phyloP scores from a whole-genome alignment of 768 basidiomycete species.

The Lentinula sp. region DNA sequence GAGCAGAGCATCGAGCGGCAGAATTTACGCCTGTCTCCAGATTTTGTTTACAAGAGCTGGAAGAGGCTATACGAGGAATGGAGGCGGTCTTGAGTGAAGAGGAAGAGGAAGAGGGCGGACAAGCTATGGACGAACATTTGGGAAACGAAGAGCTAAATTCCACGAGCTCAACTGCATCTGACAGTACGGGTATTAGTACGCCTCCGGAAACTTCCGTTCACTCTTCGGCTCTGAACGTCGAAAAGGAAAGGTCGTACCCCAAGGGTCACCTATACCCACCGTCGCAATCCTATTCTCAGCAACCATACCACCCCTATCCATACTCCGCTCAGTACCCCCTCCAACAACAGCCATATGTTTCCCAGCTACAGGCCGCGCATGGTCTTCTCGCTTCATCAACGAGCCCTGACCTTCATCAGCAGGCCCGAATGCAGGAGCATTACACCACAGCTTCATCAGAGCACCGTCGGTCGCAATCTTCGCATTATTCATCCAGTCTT shows the following conservation, averaged over 20 bases:
- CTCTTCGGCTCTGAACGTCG: background rate
- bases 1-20: slow-evolving; percentile 60
- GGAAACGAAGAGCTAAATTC: background rate
- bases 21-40: slow-evolving; percentile 80
- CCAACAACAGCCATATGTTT: background rate
- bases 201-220: background rate
- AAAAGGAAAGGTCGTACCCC: background rate
- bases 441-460: background rate
- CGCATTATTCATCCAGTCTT: background rate
- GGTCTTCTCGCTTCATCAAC: background rate
- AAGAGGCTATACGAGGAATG: slow-evolving; percentile 65
- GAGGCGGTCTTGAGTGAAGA: slow-evolving; percentile 36
- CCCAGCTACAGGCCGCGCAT: slow-evolving; percentile 5
- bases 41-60: slow-evolving; percentile 61
- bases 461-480: background rate
- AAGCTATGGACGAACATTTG: background rate
- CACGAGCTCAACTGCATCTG: background rate
- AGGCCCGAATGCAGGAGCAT: background rate
- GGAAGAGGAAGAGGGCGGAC: background rate
- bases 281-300: background rate
- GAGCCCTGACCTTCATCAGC: background rate
- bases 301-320: background rate
- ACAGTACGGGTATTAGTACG: slow-evolving; percentile 8
- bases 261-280: background rate
- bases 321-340: background rate